Evolutionary conservation across 495 filamentous ascomycete species (phyloP), one percentile per base, ranked within the genome.

Genomic region (Saxophila tyrrhenica): DNA sequence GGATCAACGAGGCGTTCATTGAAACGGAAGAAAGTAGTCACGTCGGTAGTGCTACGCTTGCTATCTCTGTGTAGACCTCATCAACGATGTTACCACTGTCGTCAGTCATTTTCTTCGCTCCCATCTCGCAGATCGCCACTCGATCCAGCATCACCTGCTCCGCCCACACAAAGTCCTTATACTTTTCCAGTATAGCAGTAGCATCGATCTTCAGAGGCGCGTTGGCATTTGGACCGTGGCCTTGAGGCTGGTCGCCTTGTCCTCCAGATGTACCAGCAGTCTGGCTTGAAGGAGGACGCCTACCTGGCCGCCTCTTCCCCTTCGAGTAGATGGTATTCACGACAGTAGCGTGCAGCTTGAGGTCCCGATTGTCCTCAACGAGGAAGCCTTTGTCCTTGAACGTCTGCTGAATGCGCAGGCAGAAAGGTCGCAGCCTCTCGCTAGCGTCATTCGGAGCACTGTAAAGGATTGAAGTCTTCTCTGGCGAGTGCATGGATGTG

Each of bases 241-340:
- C 63, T 54, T 54, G 32, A 9, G 62, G 43, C 2, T 58, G 48
- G 43, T 61, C 61, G 1, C 48, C 32, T 17, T 17, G 25, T 49
- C 48, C 10, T 8, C 44, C 24, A 15, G 25, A n/a, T 19, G 10
- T 25, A 7, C 29, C 51, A 25, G 19, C 19, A 25, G 39, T 2
- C 45, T 19, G 15, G 42, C 44, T 47, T 44, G 22, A 44, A 24
- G 47, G 10, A 5, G 10, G 10, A 15, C 11, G 19, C 47, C 24
- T n/a, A n/a, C n/a, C n/a, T n/a, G n/a, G n/a, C n/a, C n/a, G n/a
- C n/a, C n/a, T n/a, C 35, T 39, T 38, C 17, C 54, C 71, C 56
- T 73, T 77, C 32, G 83, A 79, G 65, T 95, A 95, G 25, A 89
- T 78, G 8, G 89, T 95, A 67, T 96, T 95, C 20, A 92, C 69